phyloP scores from a whole-genome alignment of 73 alveolate genomes.

The Symbiodinium natans region DNA sequence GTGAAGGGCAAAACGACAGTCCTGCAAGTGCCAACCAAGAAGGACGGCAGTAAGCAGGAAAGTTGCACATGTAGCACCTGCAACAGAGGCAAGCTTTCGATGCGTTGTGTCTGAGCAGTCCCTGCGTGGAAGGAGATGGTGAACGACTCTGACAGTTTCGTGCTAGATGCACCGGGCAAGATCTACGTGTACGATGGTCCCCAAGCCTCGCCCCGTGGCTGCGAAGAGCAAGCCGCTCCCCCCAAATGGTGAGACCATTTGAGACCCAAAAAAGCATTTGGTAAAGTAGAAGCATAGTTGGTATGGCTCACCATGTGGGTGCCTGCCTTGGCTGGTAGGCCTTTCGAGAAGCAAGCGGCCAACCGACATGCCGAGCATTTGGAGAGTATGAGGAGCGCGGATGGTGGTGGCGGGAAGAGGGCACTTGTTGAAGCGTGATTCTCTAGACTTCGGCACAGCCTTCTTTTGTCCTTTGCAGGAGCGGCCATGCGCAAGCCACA shows the following conservation, averaged over 20 bases:
- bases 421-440: background rate
- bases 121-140: conserved; percentile 14
- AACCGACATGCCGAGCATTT: conserved; percentile 53
- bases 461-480: background rate
- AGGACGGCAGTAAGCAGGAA: background rate
- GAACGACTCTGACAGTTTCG: conserved; percentile 72
- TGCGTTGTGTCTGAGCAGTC: background rate
- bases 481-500: conserved; percentile 86
- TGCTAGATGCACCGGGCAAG: conserved; percentile 69
- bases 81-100: background rate
- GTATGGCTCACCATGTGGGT: too few species aligned
- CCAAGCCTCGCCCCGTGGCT: conserved; percentile 13
- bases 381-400: conserved; percentile 29
- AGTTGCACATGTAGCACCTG: background rate
- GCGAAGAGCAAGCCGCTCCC: too few species aligned
- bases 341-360: conserved; percentile 71
- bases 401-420: background rate
- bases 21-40: conserved; percentile 42
- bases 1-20: conserved; percentile 82
- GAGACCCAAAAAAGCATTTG: too few species aligned
- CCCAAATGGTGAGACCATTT: too few species aligned
- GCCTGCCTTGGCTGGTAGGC: background rate
- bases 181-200: conserved; percentile 62
- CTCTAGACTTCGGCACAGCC: background rate
- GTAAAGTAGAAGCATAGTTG: too few species aligned